These are phyloP conservation scores for Pythium rishiriense DNA, from an alignment of 352 stramenopile genomes.

Conservation along the genomic window DNA sequence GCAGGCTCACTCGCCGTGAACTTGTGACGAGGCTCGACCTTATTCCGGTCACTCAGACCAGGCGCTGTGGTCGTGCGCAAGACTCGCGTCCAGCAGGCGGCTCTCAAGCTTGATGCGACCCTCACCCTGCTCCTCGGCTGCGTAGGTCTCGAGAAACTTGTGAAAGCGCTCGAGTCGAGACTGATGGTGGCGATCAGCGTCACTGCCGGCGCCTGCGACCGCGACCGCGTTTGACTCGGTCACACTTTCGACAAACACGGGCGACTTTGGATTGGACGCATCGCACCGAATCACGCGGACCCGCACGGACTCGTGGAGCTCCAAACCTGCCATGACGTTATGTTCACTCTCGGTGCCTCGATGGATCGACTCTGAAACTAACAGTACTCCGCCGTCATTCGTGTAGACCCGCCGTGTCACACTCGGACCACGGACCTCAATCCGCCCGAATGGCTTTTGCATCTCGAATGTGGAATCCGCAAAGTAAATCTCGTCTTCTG, in stretches of 20 bases:
- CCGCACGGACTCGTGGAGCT: not conserved
- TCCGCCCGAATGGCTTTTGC: not conserved
- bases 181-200: not conserved
- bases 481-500: not conserved
- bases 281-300: not conserved
- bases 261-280: not conserved
- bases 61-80: no score
- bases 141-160: not conserved
- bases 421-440: not conserved
- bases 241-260: not conserved
- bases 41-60: no score
- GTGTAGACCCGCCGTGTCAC: not conserved
- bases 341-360: not conserved
- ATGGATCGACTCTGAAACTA: not conserved
- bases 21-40: no score
- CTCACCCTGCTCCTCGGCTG: no score
- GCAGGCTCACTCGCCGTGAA: no score
- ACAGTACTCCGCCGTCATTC: not conserved
- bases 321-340: not conserved
- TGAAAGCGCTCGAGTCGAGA: not conserved
- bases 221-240: not conserved
- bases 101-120: not conserved
- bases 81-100: not conserved
- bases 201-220: not conserved
- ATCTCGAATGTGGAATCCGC: not conserved